Evolutionary conservation across 2,329 filamentous ascomycete species (phyloP).

Genomic region (Exophiala alcalophila): DNA sequence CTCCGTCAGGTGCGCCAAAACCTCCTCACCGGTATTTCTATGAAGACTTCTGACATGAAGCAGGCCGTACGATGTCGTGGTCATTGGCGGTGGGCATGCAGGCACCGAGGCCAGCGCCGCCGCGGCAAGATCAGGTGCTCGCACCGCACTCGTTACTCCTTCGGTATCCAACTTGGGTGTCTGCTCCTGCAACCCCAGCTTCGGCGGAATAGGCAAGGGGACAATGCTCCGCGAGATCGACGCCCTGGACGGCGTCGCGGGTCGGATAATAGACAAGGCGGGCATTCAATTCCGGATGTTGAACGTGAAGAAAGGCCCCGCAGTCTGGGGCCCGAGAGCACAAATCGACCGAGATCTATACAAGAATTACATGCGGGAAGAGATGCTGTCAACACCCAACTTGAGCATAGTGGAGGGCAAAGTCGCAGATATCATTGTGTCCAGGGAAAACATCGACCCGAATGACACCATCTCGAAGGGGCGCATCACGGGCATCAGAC

Average conservation of each 20-base stretch:
- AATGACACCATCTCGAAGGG: conserved; percentile 56
- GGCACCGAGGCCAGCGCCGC: conserved; percentile 91
- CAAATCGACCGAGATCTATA: conserved; percentile 93
- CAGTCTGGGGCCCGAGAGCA: conserved; percentile 93
- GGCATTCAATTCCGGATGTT: conserved; percentile 90
- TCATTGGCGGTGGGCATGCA: conserved; percentile 93
- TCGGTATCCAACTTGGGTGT: conserved; percentile 85
- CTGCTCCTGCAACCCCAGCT: conserved; percentile 95
- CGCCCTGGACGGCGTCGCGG: conserved; percentile 85
- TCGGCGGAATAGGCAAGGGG: conserved; percentile 97
- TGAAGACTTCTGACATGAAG: conserved; percentile 9
- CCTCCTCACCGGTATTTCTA: background rate
- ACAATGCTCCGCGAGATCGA: conserved; percentile 95
- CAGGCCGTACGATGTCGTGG: conserved; percentile 83
- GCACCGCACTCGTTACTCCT: conserved; percentile 85
- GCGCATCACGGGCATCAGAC: conserved; percentile 76
- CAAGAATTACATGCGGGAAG: conserved; percentile 83
- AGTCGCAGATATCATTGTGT: conserved; percentile 85
- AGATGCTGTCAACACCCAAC: conserved; percentile 74
- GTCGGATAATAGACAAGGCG: conserved; percentile 85
- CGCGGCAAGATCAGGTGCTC: conserved; percentile 81
- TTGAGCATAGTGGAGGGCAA: conserved; percentile 79
- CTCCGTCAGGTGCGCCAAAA: conserved; percentile 18
- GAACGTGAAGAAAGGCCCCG: conserved; percentile 86
- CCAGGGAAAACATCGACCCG: conserved; percentile 47